Evolutionary conservation across 805 yeast species (phyloP).

Genomic region (Myxozyma vanderwaltii): DNA sequence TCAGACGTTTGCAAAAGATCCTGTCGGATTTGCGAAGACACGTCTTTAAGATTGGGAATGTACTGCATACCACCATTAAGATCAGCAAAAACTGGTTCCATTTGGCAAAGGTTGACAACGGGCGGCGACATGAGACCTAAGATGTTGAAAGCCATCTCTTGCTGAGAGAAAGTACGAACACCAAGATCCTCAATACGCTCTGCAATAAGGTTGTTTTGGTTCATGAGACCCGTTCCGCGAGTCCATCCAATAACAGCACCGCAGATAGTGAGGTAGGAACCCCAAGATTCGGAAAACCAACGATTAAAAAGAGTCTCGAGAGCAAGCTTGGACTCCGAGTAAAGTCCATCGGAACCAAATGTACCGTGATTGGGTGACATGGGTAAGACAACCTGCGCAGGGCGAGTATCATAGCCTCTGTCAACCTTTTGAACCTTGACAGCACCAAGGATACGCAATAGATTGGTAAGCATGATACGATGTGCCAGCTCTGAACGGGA

Average conservation of each 20-base stretch:
- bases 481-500: conserved; percentile 97
- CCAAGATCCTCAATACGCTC: conserved; percentile 96
- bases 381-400: conserved; percentile 96
- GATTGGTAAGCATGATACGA: conserved; percentile 96
- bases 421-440: conserved; percentile 81
- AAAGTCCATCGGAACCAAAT: conserved; percentile 96
- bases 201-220: conserved; percentile 94
- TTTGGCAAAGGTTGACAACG: conserved; percentile 83
- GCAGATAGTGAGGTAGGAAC: conserved; percentile 86
- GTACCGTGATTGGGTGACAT: conserved; percentile 99
- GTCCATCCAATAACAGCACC: conserved; percentile 99
- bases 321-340: conserved; percentile 95
- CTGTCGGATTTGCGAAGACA: conserved; percentile 75
- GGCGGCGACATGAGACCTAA: conserved; percentile 90
- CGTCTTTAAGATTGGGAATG: conserved; percentile 86
- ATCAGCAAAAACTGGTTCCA: conserved; percentile 95
- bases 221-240: conserved; percentile 99
- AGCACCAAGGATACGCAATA: conserved; percentile 87
- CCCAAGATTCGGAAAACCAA: conserved; percentile 99
- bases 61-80: conserved; percentile 98
- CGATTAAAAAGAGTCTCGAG: conserved; percentile 96
- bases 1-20: conserved; percentile 78
- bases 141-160: conserved; percentile 98
- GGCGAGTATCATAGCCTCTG: conserved; percentile 84
- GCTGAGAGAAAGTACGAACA: conserved; percentile 96